A percentile compares a stretch with the other conserved stretches of the same genome.
Conservation (phyloP, 2,329 filamentous ascomycete genomes). For the Ceratocystis diversiconidia region DNA sequence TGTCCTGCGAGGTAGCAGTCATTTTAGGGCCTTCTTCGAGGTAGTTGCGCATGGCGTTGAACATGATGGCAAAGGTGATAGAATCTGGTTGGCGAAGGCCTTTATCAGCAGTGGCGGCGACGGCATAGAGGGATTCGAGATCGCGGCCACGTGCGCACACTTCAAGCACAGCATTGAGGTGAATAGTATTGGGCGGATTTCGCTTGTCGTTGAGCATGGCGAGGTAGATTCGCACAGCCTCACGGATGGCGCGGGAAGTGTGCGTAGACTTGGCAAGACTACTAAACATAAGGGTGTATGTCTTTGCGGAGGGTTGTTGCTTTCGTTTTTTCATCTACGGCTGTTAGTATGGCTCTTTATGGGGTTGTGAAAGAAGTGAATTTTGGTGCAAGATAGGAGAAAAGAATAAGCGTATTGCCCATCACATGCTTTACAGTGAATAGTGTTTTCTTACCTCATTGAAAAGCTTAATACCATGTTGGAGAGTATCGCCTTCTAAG, state of each 20-base stretch:
- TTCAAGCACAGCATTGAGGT: conserved; percentile 76
- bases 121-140: conserved; percentile 65
- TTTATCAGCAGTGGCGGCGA: conserved; percentile 58
- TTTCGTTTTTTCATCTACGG: conserved; percentile 83
- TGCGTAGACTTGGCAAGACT: conserved; percentile 53
- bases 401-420: background rate
- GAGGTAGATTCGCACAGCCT: conserved; percentile 64
- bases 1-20: conserved; percentile 19
- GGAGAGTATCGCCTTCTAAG: conserved; percentile 45
- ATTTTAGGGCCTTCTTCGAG: conserved; percentile 22
- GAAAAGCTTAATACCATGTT: conserved; percentile 61
- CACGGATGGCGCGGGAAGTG: conserved; percentile 44
- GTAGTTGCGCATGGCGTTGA: conserved; percentile 55
- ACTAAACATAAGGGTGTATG: conserved; percentile 69
- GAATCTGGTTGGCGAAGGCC: conserved; percentile 47
- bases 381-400: background rate
- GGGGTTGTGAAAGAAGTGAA: conserved; percentile 11
- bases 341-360: conserved; percentile 18
- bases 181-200: conserved; percentile 60
- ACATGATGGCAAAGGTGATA: conserved; percentile 66
- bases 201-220: conserved; percentile 50
- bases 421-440: background rate
- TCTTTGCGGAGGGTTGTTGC: conserved; percentile 65
- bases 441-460: conserved; percentile 55
- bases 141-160: conserved; percentile 63